phyloP scores from a whole-genome alignment of 306 rosid genomes.

The Luffa acutangula region DNA sequence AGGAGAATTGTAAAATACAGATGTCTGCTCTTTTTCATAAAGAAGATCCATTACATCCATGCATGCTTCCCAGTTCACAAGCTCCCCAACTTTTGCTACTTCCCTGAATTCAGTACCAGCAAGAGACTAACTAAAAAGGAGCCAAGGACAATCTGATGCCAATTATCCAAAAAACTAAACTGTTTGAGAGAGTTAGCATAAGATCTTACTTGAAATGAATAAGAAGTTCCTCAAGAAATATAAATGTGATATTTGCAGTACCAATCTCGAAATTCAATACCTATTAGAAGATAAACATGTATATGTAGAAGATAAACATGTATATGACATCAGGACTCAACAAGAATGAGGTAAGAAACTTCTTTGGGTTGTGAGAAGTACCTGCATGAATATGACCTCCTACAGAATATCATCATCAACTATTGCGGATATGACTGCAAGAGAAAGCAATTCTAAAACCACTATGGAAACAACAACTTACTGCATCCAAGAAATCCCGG shows the following conservation, averaged over 20 bases:
- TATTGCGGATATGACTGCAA: neutral
- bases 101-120: constrained; percentile 35
- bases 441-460: neutral
- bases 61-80: constrained; percentile 64
- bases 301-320: constrained; percentile 11
- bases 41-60: constrained; percentile 82
- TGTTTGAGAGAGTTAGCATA: neutral
- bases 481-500: constrained; percentile 69
- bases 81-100: constrained; percentile 71
- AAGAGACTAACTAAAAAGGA: constrained; percentile 3
- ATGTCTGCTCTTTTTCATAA: constrained; percentile 66
- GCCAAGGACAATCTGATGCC: neutral
- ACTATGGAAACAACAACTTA: constrained; percentile 16
- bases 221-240: constrained; percentile 61
- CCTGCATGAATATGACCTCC: constrained; percentile 88
- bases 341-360: constrained; percentile 2
- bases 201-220: constrained; percentile 48
- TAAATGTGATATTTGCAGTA: constrained; percentile 45
- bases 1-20: constrained; percentile 39
- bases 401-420: constrained; percentile 23
- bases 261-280: constrained; percentile 81
- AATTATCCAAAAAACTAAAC: neutral
- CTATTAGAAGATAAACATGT: constrained; percentile 25
- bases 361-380: constrained; percentile 18
- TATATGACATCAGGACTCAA: constrained; percentile 11